Percentiles rank a stretch among this genome's conserved stretches.
phyloP scores from a whole-genome alignment of 768 basidiomycete genomes.

The Mycena epipterygia region DNA sequence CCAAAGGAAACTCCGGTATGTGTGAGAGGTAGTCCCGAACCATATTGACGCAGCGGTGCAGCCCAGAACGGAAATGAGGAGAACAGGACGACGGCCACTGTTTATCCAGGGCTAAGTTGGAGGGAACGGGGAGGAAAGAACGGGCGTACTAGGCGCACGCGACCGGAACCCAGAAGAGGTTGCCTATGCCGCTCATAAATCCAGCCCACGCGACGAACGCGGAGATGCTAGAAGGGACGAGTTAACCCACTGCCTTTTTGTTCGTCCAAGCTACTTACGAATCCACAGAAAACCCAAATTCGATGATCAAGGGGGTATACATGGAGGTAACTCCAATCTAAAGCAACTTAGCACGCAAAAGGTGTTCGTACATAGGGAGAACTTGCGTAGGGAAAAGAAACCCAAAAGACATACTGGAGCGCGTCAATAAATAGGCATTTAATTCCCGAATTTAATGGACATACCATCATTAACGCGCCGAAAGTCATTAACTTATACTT shows the following conservation, averaged over 20 bases:
- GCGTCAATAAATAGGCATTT: too few relatives aligned
- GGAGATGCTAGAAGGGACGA: slow-evolving; percentile 1
- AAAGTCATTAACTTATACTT: slow-evolving; percentile 10
- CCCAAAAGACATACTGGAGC: slow-evolving; percentile 28
- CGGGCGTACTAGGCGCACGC: slow-evolving; percentile 1
- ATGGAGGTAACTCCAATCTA: slow-evolving; percentile 27
- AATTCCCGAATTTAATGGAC: too few relatives aligned
- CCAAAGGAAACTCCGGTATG: slow-evolving; percentile 26
- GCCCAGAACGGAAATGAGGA: slow-evolving; percentile 16
- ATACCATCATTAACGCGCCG: slow-evolving; percentile 4
- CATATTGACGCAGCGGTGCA: slow-evolving; percentile 24
- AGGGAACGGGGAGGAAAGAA: too few relatives aligned
- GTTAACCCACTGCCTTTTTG: background rate
- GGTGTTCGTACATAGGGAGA: background rate
- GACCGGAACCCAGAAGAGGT: slow-evolving; percentile 24
- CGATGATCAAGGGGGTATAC: slow-evolving; percentile 15
- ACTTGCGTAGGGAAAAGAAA: slow-evolving; percentile 16
- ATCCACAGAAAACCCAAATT: slow-evolving; percentile 19
- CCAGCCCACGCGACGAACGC: slow-evolving; percentile 24
- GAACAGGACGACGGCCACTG: slow-evolving; percentile 24
- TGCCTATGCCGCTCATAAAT: slow-evolving; percentile 26
- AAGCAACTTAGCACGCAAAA: background rate
- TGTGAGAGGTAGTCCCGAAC: slow-evolving; percentile 18
- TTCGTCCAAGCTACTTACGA: background rate
- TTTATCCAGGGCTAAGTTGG: too few relatives aligned